Conservation (phyloP, 2,329 filamentous ascomycete species). For the Clathrospora elynae region DNA sequence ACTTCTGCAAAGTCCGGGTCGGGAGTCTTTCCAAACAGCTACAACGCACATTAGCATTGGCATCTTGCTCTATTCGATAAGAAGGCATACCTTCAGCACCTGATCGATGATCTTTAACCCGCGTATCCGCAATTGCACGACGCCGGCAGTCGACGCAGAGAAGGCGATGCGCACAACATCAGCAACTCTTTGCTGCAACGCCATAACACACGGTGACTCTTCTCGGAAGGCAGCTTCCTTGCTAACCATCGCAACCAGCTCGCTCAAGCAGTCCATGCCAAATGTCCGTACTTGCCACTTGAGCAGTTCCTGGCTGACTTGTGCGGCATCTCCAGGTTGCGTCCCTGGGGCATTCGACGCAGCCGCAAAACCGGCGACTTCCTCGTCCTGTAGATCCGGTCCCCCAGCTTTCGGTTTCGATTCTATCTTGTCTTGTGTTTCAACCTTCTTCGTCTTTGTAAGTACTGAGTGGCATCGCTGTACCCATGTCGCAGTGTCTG, state of each 20-base stretch:
- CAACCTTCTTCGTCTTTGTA: slow-evolving; percentile 80
- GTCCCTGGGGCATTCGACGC: slow-evolving; percentile 63
- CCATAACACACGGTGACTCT: slow-evolving; percentile 75
- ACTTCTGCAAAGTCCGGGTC: slow-evolving; percentile 98
- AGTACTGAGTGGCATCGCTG: slow-evolving; percentile 85
- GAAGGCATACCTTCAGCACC: slow-evolving; percentile 70
- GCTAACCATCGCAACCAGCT: slow-evolving; percentile 77
- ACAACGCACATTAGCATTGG: background rate
- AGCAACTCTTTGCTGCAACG: slow-evolving; percentile 80
- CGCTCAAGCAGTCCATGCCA: slow-evolving; percentile 84
- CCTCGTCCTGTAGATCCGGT: slow-evolving; percentile 91
- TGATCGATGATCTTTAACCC: slow-evolving; percentile 93
- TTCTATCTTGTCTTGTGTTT: slow-evolving; percentile 57
- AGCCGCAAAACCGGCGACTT: slow-evolving; percentile 93
- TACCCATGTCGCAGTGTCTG: slow-evolving; percentile 83
- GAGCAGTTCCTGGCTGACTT: slow-evolving; percentile 76
- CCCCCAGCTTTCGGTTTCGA: slow-evolving; percentile 57
- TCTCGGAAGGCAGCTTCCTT: slow-evolving; percentile 80
- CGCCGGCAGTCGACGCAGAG: slow-evolving; percentile 91
- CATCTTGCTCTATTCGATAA: too few species aligned
- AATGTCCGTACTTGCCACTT: slow-evolving; percentile 96
- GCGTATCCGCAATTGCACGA: slow-evolving; percentile 86
- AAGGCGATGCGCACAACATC: slow-evolving; percentile 97
- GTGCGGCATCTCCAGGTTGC: slow-evolving; percentile 47
- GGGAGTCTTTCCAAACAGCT: slow-evolving; percentile 91